These are phyloP conservation scores for Trypanosoma caninum DNA, from an alignment of 208 protist species.

Conservation along the genomic window DNA sequence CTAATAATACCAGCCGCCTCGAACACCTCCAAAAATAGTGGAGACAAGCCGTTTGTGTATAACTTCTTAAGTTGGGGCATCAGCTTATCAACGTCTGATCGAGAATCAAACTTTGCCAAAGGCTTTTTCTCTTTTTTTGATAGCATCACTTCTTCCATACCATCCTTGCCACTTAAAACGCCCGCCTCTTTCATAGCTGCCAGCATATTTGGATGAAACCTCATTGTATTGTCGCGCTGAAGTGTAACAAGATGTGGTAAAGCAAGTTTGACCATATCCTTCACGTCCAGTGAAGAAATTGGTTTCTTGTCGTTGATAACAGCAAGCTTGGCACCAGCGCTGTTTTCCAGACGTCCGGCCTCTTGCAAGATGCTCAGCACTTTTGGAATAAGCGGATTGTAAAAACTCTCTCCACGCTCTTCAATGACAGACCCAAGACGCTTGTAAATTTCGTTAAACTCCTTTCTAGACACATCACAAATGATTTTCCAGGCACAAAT, in stretches of 20 bases:
- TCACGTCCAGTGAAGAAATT: slow-evolving; percentile 57
- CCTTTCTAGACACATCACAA: slow-evolving; percentile 90
- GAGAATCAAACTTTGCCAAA: slow-evolving; percentile 78
- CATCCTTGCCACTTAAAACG: slow-evolving; percentile 68
- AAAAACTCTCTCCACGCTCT: slow-evolving; percentile 96
- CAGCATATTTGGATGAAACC: slow-evolving; percentile 77
- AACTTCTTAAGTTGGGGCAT: slow-evolving; percentile 63
- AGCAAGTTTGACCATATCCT: slow-evolving; percentile 83
- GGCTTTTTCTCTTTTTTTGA: slow-evolving; percentile 90
- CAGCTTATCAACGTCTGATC: slow-evolving; percentile 83
- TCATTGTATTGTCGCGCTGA: slow-evolving; percentile 40
- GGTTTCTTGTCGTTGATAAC: slow-evolving; percentile 65
- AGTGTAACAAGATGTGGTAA: slow-evolving; percentile 60
- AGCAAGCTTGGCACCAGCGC: slow-evolving; percentile 88
- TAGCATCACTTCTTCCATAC: slow-evolving; percentile 67
- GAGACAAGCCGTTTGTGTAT: slow-evolving; percentile 72
- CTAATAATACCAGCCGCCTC: slow-evolving; percentile 59
- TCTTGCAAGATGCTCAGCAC: slow-evolving; percentile 81
- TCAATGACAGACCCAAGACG: slow-evolving; percentile 82
- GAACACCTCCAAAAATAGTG: slow-evolving; percentile 76
- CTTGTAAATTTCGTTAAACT: slow-evolving; percentile 94
- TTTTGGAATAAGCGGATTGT: slow-evolving; percentile 91
- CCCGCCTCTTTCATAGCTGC: slow-evolving; percentile 71
- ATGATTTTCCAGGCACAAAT: slow-evolving; percentile 91
- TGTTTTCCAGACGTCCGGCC: slow-evolving; percentile 69